Conservation (phyloP, 805 yeast species). For the Saturnispora ahearnii region DNA sequence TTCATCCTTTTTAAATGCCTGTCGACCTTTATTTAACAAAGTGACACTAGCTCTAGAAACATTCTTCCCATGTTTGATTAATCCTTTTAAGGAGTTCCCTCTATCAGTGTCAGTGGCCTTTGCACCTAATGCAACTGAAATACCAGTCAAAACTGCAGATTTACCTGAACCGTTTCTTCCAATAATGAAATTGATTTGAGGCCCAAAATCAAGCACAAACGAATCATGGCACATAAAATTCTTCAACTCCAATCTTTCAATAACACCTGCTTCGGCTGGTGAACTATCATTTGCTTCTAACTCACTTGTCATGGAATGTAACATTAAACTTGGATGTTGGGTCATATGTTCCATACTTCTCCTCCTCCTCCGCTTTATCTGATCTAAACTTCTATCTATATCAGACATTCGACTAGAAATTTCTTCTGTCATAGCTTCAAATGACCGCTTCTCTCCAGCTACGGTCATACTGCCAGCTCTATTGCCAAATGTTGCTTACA, state of each 20-base stretch:
- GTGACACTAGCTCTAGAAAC: constrained; percentile 60
- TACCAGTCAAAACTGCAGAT: constrained; percentile 79
- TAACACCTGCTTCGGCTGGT: constrained; percentile 54
- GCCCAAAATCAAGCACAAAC: constrained; percentile 66
- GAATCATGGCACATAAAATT: constrained; percentile 90
- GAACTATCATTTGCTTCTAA: constrained; percentile 16
- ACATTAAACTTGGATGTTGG: constrained; percentile 12
- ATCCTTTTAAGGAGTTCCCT: constrained; percentile 58
- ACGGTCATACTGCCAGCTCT: neutral
- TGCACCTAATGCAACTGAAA: constrained; percentile 81
- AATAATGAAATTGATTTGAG: constrained; percentile 74
- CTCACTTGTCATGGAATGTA: neutral
- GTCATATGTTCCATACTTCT: constrained; percentile 17
- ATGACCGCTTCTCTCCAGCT: constrained; percentile 1
- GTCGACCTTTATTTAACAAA: constrained; percentile 56
- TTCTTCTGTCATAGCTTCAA: neutral
- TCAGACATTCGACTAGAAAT: constrained; percentile 21
- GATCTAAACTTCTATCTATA: constrained; percentile 16
- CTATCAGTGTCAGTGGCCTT: constrained; percentile 82
- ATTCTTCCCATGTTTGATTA: constrained; percentile 69
- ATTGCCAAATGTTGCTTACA: neutral
- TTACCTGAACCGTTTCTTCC: constrained; percentile 93
- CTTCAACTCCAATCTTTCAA: constrained; percentile 50
- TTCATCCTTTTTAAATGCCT: constrained; percentile 51
- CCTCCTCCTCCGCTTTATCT: constrained; percentile 7